Conservation (phyloP, 345 rosid genomes). For the Euphorbia lathyris region DNA sequence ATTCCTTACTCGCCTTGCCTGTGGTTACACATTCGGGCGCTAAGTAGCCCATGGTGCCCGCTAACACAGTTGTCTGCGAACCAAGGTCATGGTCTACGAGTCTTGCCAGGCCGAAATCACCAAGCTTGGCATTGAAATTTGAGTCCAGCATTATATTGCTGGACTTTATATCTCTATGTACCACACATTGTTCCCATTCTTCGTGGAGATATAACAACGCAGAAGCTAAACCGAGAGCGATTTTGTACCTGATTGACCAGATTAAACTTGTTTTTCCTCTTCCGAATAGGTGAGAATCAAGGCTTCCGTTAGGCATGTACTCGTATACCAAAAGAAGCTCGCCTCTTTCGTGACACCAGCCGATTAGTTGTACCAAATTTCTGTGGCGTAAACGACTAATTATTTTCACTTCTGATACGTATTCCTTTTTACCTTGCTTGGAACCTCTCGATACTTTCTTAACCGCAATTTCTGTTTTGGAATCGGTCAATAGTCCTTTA, state of each 20-base stretch:
- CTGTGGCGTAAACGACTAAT: conserved; percentile 27
- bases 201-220: conserved; percentile 25
- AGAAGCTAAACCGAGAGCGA: conserved; percentile 23
- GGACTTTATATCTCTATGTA: conserved; percentile 26
- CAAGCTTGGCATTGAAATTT: conserved; percentile 26
- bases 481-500: conserved; percentile 17
- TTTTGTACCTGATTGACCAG: conserved; percentile 25
- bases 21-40: conserved; percentile 31
- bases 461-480: conserved; percentile 19
- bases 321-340: conserved; percentile 26
- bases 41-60: conserved; percentile 27
- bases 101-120: conserved; percentile 30
- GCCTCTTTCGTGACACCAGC: conserved; percentile 29
- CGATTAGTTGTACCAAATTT: conserved; percentile 26
- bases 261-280: conserved; percentile 4
- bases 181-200: conserved; percentile 31
- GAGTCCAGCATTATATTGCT: conserved; percentile 29
- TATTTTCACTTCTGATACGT: conserved; percentile 27
- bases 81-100: conserved; percentile 28
- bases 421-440: conserved; percentile 25
- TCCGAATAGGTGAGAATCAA: conserved; percentile 24
- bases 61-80: conserved; percentile 26
- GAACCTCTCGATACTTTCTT: conserved; percentile 25
- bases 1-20: conserved; percentile 11
- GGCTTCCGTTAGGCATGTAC: conserved; percentile 25